Base-by-base conservation (phyloP, 352 stramenopile species). In the Aphanomyces astaci region DNA sequence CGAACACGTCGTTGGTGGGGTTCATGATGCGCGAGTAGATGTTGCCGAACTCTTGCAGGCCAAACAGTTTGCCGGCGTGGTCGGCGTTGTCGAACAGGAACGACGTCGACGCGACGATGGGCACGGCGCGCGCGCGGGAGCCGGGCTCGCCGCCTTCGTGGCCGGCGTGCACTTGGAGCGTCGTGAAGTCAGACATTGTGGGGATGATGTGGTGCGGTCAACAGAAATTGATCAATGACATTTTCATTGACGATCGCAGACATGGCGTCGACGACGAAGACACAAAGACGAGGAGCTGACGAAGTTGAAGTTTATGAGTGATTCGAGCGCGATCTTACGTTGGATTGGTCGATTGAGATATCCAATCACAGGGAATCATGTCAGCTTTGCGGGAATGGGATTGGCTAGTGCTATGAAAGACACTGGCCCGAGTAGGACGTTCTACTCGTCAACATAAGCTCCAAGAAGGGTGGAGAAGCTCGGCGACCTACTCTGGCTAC, bases 11-110 rank as follows among this genome's bases (percentile, higher is more conserved):
- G 43, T 82, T 96, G 25, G 95, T 99, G n/a, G 95, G 96, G 78
- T 99, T 98, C 73, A 88, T 96, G 57, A 97, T 86, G 59, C 94
- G 89, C 74, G 89, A 96, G 81, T 98, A 98, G 57, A 97, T 97
- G 74, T 98, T 97, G 57, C 96, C 96, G 85, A 98, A 73, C 80
- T 98, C 81, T 78, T 97, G 70, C 32, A 96, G 71, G 25, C 69
- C 75, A 71, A 96, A 96, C 32, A 96, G 74, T 51, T 82, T 77
- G 25, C 56, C 70, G 64, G 75, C 72, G 53, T 96, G 86, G 30
- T 79, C 72, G 22, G 80, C 79, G 75, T 85, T 84, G 64, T 87
- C 74, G 45, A 94, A 86, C 46, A 94, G 81, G 64, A 97, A 98
- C 31, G 93, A 98, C 66, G 85, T 97, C 70, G 82, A 84, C 52